These are phyloP conservation scores for Polychytrium aggregatum DNA, from an alignment of 192 early-diverging fungal genomes.

Conservation along the genomic window DNA sequence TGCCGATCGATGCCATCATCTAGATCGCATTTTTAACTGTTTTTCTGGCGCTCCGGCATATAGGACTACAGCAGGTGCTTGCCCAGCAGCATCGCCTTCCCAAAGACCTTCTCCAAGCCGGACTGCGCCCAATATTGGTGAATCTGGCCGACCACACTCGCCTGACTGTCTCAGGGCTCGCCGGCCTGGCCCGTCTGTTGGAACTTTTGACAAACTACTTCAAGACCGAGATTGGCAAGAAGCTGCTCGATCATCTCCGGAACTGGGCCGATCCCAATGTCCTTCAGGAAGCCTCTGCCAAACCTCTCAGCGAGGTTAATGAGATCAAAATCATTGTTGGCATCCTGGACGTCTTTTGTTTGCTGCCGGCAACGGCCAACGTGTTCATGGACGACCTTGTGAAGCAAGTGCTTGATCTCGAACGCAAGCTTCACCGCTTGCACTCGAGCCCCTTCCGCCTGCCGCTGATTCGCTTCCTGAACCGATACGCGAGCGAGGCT, in stretches of 20 bases:
- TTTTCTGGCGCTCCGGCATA: not conserved
- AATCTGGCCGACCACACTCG: slow-evolving; percentile 92
- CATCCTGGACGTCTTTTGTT: slow-evolving; percentile 85
- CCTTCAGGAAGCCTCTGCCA: slow-evolving; percentile 66
- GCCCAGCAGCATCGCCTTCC: slow-evolving; percentile 79
- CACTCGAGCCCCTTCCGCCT: slow-evolving; percentile 87
- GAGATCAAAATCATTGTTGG: slow-evolving; percentile 91
- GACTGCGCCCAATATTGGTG: slow-evolving; percentile 89
- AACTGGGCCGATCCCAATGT: slow-evolving; percentile 84
- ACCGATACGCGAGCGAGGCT: slow-evolving; percentile 75
- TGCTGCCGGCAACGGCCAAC: slow-evolving; percentile 82
- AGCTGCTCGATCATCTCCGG: slow-evolving; percentile 89
- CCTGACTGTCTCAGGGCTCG: slow-evolving; percentile 83
- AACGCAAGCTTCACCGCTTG: slow-evolving; percentile 64
- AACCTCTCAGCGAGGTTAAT: slow-evolving; percentile 80
- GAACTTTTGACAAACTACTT: slow-evolving; percentile 96
- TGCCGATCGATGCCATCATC: not conserved
- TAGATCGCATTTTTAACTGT: not conserved
- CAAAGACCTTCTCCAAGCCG: slow-evolving; percentile 87
- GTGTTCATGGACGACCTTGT: slow-evolving; percentile 89
- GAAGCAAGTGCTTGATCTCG: slow-evolving; percentile 75
- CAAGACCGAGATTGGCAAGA: slow-evolving; percentile 97
- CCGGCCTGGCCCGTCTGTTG: slow-evolving; percentile 85
- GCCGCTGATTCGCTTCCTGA: slow-evolving; percentile 83
- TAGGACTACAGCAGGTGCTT: slow-evolving; percentile 68